Evolutionary conservation across 805 yeast species (phyloP), one percentile per base, ranked within the genome.

Genomic region (Sugiyamaella lignohabitans): DNA sequence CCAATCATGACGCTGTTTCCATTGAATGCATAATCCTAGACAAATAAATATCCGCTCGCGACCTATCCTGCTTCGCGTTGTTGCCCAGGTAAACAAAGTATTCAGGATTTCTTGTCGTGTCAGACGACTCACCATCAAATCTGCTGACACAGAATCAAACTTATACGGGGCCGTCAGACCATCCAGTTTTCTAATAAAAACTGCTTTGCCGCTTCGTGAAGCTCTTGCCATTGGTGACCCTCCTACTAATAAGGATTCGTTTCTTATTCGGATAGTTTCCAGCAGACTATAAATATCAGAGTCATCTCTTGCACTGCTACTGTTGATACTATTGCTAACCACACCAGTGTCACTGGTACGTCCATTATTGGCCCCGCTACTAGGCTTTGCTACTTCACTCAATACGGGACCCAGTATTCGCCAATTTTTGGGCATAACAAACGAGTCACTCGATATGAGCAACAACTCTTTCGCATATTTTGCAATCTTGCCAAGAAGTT

Each of bases 351-450:
- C n/a, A n/a, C n/a, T n/a, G n/a, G n/a, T n/a, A n/a, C n/a, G n/a
- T n/a, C n/a, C n/a, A n/a, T n/a, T n/a, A 35, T 35, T 18, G 14
- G 23, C 42, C 17, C 20, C 39, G 11, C 18, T 19, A 5, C 23
- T 16, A 19, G 49, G 20, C 17, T 52, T 51, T 41, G 59, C 45
- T 4, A 60, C 58, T 27, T 54, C 59, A 8, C 53, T 46, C n/a
- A 64, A 55, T 3, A 57, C 49, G 22, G 59, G 48, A 1, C 61
- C 59, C 21, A 59, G 43, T 11, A 45, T 43, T 3, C 57, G 48
- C 68, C 68, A 64, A 30, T 48, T 49, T 19, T 53, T 53, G 6
- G 68, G 68, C 27, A 63, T 54, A 23, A 64, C 57, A 51, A 64
- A 64, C 11, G 66, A 58, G 24, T 61, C 63, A 1, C 61, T 54